These are phyloP conservation scores for Cyphellophora attinorum DNA, from an alignment of 2,329 filamentous ascomycete genomes.

Conservation along the genomic window DNA sequence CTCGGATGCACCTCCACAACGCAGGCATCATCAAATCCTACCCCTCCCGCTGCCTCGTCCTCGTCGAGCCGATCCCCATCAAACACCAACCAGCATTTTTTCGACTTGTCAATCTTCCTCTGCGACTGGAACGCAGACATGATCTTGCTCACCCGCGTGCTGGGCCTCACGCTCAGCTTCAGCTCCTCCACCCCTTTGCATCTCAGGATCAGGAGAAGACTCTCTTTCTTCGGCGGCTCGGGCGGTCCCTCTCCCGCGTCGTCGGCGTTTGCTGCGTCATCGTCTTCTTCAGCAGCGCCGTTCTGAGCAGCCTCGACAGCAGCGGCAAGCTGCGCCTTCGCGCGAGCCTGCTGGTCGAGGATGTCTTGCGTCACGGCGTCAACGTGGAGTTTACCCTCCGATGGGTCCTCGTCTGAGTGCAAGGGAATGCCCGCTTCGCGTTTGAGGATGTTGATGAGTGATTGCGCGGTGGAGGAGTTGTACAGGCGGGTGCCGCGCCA, in stretches of 20 bases:
- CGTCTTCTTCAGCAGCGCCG: neutral
- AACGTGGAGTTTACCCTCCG: slow-evolving; percentile 55
- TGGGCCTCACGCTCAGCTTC: slow-evolving; percentile 32
- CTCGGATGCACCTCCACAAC: slow-evolving; percentile 58
- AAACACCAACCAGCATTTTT: slow-evolving; percentile 55
- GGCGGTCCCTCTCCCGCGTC: slow-evolving; percentile 7
- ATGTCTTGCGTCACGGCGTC: slow-evolving; percentile 66
- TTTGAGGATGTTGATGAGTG: slow-evolving; percentile 41
- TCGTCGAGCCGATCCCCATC: slow-evolving; percentile 65
- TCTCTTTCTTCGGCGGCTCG: slow-evolving; percentile 11
- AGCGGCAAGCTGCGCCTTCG: slow-evolving; percentile 36
- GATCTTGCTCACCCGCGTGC: slow-evolving; percentile 54
- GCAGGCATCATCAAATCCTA: slow-evolving; percentile 67
- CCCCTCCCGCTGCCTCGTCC: slow-evolving; percentile 50
- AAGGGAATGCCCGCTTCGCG: slow-evolving; percentile 8
- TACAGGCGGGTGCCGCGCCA: slow-evolving; percentile 68
- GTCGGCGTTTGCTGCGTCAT: neutral
- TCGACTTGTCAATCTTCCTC: slow-evolving; percentile 41
- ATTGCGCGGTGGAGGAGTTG: slow-evolving; percentile 62
- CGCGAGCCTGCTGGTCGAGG: slow-evolving; percentile 42
- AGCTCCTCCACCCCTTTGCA: slow-evolving; percentile 42
- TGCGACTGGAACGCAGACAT: slow-evolving; percentile 51
- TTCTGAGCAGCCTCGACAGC: slow-evolving; percentile 28
- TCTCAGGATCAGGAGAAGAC: slow-evolving; percentile 39
- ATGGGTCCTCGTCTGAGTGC: slow-evolving; percentile 27